A percentile compares a stretch with the other conserved stretches of the same genome.
These are phyloP conservation scores for Cladochytrium tenue DNA, from an alignment of 371 early-diverging fungal species.

Conservation along the genomic window DNA sequence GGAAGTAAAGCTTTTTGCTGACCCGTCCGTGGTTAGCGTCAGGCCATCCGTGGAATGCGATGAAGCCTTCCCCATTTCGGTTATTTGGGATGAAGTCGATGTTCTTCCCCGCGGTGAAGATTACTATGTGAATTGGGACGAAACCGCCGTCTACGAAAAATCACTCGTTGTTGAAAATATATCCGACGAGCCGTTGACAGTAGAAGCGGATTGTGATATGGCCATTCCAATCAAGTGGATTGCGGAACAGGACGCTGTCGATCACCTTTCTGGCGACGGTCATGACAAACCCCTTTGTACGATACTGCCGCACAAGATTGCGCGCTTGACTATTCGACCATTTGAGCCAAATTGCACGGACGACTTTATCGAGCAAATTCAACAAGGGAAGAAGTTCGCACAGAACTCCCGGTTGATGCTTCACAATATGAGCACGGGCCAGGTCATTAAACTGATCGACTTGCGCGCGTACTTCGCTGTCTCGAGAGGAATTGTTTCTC, in stretches of 20 bases:
- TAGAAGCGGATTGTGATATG: conserved; percentile 25
- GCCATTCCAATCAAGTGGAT: conserved; percentile 27
- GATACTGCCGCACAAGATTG: conserved; percentile 61
- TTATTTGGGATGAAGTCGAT: conserved; percentile 1
- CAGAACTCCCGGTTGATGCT: conserved; percentile 64
- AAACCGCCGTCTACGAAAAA: too few species aligned
- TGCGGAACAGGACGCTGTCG: too few species aligned
- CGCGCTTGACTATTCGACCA: conserved; percentile 58
- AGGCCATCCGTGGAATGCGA: conserved; percentile 4
- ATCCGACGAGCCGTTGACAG: conserved; percentile 32
- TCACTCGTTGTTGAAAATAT: conserved; percentile 36
- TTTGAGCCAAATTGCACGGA: conserved; percentile 57
- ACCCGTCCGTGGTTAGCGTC: conserved; percentile 3
- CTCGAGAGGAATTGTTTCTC: conserved; percentile 60
- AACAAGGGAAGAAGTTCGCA: conserved; percentile 58
- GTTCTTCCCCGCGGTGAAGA: too few species aligned
- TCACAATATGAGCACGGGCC: conserved; percentile 50
- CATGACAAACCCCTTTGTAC: too few species aligned
- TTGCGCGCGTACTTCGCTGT: conserved; percentile 62
- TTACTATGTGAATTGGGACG: too few species aligned
- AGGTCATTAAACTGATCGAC: conserved; percentile 64
- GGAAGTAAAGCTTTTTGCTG: conserved; percentile 18
- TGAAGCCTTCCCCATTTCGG: conserved; percentile 2
- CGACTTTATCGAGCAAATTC: conserved; percentile 40
- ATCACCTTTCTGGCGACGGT: too few species aligned